phyloP scores from a whole-genome alignment of 495 filamentous ascomycete species.

The Aspergillus diversus region DNA sequence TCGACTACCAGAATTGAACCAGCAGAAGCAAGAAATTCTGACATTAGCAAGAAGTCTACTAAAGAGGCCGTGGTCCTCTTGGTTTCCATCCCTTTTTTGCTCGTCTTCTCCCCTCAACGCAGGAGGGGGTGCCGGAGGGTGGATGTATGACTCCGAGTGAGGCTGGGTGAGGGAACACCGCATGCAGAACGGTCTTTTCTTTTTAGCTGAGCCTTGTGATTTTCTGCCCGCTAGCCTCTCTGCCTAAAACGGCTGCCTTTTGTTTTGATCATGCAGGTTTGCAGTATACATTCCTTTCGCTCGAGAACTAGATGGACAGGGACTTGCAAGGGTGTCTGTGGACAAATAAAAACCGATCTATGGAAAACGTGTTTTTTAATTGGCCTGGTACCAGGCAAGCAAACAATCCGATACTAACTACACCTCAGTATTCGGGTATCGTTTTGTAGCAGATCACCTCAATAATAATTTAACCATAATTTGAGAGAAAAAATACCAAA shows the following conservation, averaged over 20 bases:
- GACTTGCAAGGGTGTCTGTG: neutral
- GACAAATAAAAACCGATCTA: neutral
- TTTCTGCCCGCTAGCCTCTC: neutral
- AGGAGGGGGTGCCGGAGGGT: no score
- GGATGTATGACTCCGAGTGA: no score
- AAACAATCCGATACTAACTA: neutral
- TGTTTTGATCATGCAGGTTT: neutral
- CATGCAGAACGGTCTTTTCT: no score
- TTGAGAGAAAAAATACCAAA: neutral
- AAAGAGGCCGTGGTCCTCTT: no score
- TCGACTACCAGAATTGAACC: no score
- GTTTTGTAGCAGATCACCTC: neutral
- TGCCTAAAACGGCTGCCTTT: neutral
- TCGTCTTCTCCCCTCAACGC: no score
- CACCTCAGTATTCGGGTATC: neutral
- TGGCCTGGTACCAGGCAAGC: neutral
- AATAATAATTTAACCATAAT: no score
- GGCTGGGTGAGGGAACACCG: no score
- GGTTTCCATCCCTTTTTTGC: no score
- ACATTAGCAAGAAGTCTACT: no score
- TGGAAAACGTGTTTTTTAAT: neutral
- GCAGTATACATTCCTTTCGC: neutral
- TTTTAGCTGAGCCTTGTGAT: no score
- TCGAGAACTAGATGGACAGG: neutral
- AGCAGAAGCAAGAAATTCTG: no score